Base-by-base conservation (phyloP, 768 basidiomycete genomes). In the Pleurotus tuoliensis region DNA sequence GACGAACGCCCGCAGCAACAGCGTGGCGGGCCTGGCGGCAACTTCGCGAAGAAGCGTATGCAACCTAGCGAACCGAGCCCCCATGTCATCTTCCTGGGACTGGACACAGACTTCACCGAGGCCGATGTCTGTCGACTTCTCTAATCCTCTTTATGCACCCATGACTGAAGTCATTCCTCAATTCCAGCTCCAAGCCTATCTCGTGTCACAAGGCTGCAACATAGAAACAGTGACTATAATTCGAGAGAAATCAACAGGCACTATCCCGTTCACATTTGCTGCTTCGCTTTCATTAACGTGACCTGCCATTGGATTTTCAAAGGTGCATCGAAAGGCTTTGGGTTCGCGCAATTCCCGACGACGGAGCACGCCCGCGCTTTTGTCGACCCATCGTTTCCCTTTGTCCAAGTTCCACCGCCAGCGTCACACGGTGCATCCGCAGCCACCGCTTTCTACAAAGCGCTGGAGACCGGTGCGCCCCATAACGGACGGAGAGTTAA, bases 281-380 rank as follows among this genome's bases (percentile, higher is more conserved):
- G 73, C 72, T 74, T 74, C 78, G 75, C 82, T 76, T 78, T 75
- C 84, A 87, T 90, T 92, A 76, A 90, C 87, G 71, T 86, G 76
- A 53, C 34, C 47, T 72, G 78, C 75, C 73, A 59, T 84, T 84
- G 75, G 77, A 81, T 83, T 83, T 75, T 83, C 75, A 72, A 86
- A 94, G 92, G 92, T 86, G 74, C 81, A 60, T 95, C 95, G 55
- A 96, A 96, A 74, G 90, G 92, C 67, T 98, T 98, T 69, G 97
- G 94, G 57, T 99, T 99, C 72, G 95, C 93, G 64, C 91, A 94
- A 73, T 99, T 99, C 70, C 74, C 87, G 43, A 86, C 79, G 62
- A 78, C 88, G 56, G 91, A 92, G 63, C 91, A 92, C 57, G 95
- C 97, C 16, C 85, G 88, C 54, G 85, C 89, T 11, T 98, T 98